phyloP scores from a whole-genome alignment of 2,329 filamentous ascomycete genomes.

The Fusarium sacchari region DNA sequence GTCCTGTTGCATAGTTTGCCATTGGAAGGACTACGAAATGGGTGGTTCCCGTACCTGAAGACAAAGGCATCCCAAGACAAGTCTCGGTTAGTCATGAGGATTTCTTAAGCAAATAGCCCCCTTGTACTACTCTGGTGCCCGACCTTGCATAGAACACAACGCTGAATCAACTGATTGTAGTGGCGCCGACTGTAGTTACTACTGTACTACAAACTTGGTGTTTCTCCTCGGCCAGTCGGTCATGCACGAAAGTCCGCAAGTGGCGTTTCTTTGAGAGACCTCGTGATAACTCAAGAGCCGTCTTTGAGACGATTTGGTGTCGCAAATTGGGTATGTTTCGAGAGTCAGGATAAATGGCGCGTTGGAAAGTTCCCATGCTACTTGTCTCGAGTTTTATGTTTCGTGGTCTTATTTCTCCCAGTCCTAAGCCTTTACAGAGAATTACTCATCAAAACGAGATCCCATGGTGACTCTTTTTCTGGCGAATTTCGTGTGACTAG shows the following conservation, averaged over 20 bases:
- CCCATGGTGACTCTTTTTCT: background rate
- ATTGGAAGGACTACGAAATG: background rate
- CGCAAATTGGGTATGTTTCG: background rate
- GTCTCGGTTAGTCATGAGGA: background rate
- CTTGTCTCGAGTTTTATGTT: background rate
- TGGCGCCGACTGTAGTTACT: background rate
- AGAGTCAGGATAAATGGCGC: background rate
- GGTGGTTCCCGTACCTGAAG: background rate
- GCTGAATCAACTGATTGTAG: background rate
- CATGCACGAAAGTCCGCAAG: constrained; percentile 3
- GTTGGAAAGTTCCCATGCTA: background rate
- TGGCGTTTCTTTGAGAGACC: constrained; percentile 1
- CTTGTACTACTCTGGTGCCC: constrained; percentile 5
- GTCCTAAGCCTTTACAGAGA: background rate
- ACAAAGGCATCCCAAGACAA: background rate
- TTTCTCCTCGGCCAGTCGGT: constrained; percentile 1
- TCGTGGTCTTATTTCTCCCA: background rate
- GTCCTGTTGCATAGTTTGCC: background rate
- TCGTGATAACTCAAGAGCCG: background rate
- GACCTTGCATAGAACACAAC: background rate
- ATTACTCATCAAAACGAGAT: background rate
- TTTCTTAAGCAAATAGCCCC: background rate
- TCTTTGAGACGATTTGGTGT: constrained; percentile 12
- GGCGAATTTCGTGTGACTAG: constrained; percentile 4
- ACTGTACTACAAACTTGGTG: constrained; percentile 13